A percentile compares a stretch with the other conserved stretches of the same genome.
Conservation (phyloP, 75 land plant genomes). For the Pseudotsuga menziesii region DNA sequence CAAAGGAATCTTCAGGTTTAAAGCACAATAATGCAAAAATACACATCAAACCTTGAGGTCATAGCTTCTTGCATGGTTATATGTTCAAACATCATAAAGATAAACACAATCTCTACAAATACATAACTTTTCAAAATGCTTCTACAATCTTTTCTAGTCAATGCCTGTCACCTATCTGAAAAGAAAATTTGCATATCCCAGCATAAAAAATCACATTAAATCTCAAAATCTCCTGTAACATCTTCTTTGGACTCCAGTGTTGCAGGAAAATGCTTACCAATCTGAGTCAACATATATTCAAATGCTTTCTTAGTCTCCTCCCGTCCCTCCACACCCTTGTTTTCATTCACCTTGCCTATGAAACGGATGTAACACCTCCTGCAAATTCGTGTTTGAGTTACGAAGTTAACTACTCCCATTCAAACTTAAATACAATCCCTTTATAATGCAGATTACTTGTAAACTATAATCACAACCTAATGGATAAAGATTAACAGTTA, state of each 20-base stretch:
- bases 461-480: too few species aligned
- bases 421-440: background rate
- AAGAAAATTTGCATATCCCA: background rate
- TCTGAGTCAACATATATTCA: constrained; percentile 88
- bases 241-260: background rate
- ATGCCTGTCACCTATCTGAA: background rate
- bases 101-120: background rate
- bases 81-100: background rate
- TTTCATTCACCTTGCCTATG: constrained; percentile 86
- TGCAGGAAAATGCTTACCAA: constrained; percentile 54
- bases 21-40: background rate
- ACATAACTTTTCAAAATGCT: background rate
- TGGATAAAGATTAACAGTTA: too few species aligned
- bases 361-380: constrained; percentile 96
- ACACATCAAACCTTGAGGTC: background rate
- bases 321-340: constrained; percentile 78
- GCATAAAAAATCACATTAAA: background rate
- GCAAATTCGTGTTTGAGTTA: background rate
- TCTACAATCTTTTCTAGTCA: background rate
- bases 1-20: background rate
- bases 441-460: background rate
- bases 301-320: constrained; percentile 95
- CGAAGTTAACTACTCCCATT: background rate
- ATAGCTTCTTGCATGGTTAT: background rate
- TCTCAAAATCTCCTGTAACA: background rate